A percentile compares a stretch with the other conserved stretches of the same genome.
Conservation (phyloP, 805 yeast species). For the Starmerella tilneyi region DNA sequence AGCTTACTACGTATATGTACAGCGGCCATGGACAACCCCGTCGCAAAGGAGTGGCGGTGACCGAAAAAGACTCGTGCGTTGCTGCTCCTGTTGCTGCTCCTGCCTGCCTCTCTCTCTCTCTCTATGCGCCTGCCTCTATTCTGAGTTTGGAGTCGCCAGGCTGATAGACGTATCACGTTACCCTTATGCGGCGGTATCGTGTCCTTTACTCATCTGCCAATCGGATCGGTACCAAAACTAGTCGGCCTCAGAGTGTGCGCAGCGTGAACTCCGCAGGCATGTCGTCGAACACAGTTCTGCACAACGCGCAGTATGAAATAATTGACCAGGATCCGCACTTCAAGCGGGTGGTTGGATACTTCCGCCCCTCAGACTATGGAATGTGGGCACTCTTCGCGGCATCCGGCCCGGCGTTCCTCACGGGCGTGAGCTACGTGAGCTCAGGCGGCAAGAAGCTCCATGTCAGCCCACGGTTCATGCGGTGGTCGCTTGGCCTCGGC, state of each 20-base stretch:
- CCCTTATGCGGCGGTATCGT: background rate
- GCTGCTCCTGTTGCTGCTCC: too few relatives aligned
- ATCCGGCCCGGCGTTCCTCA: conserved; percentile 41
- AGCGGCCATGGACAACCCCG: too few relatives aligned
- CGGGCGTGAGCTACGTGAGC: conserved; percentile 39
- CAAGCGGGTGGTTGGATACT: conserved; percentile 57
- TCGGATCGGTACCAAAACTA: conserved; percentile 13
- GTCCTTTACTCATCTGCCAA: conserved; percentile 13
- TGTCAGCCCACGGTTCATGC: conserved; percentile 48
- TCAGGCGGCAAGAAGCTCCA: conserved; percentile 40
- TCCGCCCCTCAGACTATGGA: conserved; percentile 57
- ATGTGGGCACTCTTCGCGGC: conserved; percentile 41
- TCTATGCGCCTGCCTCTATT: too few relatives aligned
- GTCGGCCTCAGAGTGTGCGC: background rate
- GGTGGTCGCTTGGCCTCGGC: conserved; percentile 56
- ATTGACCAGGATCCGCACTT: conserved; percentile 78
- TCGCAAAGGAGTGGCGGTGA: too few relatives aligned
- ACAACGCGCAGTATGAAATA: conserved; percentile 33
- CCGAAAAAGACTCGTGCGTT: too few relatives aligned
- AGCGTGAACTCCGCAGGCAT: conserved; percentile 7
- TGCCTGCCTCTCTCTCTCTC: too few relatives aligned
- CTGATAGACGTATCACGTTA: background rate
- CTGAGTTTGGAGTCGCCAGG: background rate
- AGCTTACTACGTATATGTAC: too few relatives aligned
- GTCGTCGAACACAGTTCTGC: conserved; percentile 24